Base-by-base conservation (phyloP, 352 stramenopile genomes). In the Pythium rhizo-oryzae region DNA sequence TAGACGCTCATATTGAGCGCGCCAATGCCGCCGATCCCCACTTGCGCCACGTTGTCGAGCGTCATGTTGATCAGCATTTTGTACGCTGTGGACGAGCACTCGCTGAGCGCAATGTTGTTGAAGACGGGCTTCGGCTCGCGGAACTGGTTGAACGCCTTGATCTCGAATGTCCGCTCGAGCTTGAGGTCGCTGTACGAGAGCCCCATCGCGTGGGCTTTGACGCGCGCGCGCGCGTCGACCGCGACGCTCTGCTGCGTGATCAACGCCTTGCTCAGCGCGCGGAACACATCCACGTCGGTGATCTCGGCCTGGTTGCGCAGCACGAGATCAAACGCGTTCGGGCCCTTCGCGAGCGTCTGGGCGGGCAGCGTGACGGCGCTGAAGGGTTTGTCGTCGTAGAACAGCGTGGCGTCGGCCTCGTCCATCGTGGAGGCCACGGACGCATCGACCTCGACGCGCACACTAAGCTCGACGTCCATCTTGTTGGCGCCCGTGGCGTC, bases 41-140 rank as follows among this genome's bases (percentile, higher is more conserved):
- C 39, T 51, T 73, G 59, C 23, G 67, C 66, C 8, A 61, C 49
- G 56, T 73, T 73, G 25, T 68, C 62, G 21, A 73, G 24, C n/a
- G 59, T 73, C 46, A 59, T 46, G 43, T 73, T 69, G 67, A 69
- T 65, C n/a, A 65, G 50, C 44, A 73, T 73, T 35, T 60, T 60
- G 56, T 69, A 73, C 8, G 49, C 50, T 9, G 37, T 53, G 2
- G 24, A 13, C 5, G 39, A 44, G 30, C 67, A 73, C 21, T 54
- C 49, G 13, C 54, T 68, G 37, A 73, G 37, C 23, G 39, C 44
- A 43, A 73, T 73, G 39, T 60, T 54, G 39, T 68, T 69, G 33
- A 57, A 59, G 13, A 16, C 25, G 8, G 62, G 60, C 50, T 52
- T 59, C 19, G 59, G 67, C 25, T 68, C 62, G 9, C 28, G 21